A percentile compares a stretch with the other conserved stretches of the same genome.
Evolutionary conservation across 2,329 filamentous ascomycete genomes (phyloP).

Genomic region (Chlorencoelia australis): DNA sequence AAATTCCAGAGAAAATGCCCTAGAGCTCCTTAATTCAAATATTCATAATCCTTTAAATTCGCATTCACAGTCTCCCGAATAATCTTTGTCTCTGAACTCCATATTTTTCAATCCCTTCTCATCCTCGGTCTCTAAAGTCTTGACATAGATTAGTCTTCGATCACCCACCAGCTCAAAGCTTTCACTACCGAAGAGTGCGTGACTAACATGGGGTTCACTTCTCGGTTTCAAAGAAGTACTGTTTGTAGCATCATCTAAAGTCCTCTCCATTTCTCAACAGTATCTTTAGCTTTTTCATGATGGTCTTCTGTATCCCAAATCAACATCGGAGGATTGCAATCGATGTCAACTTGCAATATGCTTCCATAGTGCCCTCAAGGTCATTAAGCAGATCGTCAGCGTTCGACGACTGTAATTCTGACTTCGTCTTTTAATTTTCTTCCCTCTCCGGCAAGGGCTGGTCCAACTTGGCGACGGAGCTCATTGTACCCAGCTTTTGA

Average conservation of each 20-base stretch:
- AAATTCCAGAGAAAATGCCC: conserved; percentile 59
- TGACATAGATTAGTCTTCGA: too few species aligned
- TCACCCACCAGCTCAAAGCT: neutral
- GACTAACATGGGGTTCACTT: conserved; percentile 50
- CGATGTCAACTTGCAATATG: conserved; percentile 77
- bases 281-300: conserved; percentile 55
- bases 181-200: too few species aligned
- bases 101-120: conserved; percentile 61
- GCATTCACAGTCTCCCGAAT: conserved; percentile 63
- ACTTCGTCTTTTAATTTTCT: conserved; percentile 30
- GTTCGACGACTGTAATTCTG: conserved; percentile 77
- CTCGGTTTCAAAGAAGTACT: conserved; percentile 68
- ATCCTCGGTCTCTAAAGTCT: conserved; percentile 57
- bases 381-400: conserved; percentile 89
- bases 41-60: conserved; percentile 68
- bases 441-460: conserved; percentile 43
- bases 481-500: conserved; percentile 86
- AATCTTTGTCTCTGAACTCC: conserved; percentile 59
- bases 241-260: conserved; percentile 93
- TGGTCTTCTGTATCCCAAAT: conserved; percentile 71
- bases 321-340: conserved; percentile 70
- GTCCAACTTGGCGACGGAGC: conserved; percentile 68
- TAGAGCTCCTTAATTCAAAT: too few species aligned
- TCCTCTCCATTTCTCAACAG: conserved; percentile 94
- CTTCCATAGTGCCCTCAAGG: conserved; percentile 62